Evolutionary conservation across 306 rosid species (phyloP).

Genomic region (Quillaja saponaria): DNA sequence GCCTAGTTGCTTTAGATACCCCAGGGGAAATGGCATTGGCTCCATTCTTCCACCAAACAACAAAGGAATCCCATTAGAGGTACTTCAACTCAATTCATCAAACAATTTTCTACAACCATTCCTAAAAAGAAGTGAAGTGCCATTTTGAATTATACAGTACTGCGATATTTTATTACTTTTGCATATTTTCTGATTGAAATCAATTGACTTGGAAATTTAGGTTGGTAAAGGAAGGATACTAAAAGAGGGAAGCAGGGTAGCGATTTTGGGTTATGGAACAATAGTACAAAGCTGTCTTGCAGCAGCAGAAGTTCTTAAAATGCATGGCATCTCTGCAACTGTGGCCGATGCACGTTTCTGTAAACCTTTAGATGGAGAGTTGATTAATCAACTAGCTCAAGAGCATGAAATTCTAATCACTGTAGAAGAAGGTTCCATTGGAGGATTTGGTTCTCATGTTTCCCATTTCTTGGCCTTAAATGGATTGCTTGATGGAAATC

Average conservation of each 20-base stretch:
- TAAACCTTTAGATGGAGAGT: conserved; percentile 58
- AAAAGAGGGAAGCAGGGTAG: conserved; percentile 57
- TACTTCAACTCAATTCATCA: conserved; percentile 6
- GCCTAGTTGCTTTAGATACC: conserved; percentile 69
- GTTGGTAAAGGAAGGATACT: conserved; percentile 64
- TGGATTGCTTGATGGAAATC: conserved; percentile 62
- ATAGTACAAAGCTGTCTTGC: conserved; percentile 46
- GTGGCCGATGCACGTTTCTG: conserved; percentile 76
- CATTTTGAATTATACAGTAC: too few relatives aligned
- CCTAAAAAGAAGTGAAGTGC: too few relatives aligned
- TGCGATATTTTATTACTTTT: background rate
- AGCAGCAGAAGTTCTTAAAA: conserved; percentile 53
- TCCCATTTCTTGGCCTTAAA: conserved; percentile 54
- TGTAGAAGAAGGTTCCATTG: conserved; percentile 70
- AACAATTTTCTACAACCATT: background rate
- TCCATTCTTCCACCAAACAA: conserved; percentile 54
- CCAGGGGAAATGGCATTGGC: conserved; percentile 63
- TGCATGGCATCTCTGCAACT: conserved; percentile 41
- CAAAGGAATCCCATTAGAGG: conserved; percentile 59
- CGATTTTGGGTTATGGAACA: conserved; percentile 71
- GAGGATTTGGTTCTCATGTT: conserved; percentile 77
- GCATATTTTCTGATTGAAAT: conserved; percentile 2
- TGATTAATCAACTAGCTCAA: conserved; percentile 51
- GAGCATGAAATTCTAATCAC: conserved; percentile 63
- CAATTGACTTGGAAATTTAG: conserved; percentile 27